Evolutionary conservation across 345 rosid genomes (phyloP), one percentile per base, ranked within the genome.

Genomic region (Cardamine chenopodiifolia): DNA sequence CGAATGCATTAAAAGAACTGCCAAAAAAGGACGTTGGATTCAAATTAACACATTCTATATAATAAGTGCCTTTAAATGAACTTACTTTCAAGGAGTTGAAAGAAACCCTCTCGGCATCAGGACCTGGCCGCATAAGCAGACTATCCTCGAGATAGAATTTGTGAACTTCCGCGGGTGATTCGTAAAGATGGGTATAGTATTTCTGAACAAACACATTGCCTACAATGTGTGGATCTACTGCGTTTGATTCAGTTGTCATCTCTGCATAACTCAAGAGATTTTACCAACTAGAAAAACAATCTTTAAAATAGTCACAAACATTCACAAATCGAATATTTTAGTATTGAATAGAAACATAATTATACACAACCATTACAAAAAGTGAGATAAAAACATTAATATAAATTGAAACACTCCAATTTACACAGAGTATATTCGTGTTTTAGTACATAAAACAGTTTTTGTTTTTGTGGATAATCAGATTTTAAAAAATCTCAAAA

Each of bases 131-230:
- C 78, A 84, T 80, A 15, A 90, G 59, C 26, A 70, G 75, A 62
- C 96, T 90, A 0, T 59, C 62, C 62, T 88, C 91, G 11, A 79
- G 86, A 75, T 92, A 92, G 78, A 90, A 90, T 52, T 42, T 84
- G 60, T 85, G 83, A 48, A 81, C 91, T 18, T 70, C 39, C 0
- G 58, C 68, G 0, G 94, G 88, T 1, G 80, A 72, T 17, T 72
- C 45, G 26, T 78, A 84, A 20, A 88, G 84, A 52, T 84, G 60
- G 65, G 54, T 58, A 64, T 90, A 92, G 54, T 88, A 92, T 52
- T 79, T 83, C 42, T 75, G 48, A 68, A 88, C 87, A 57, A 92
- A 92, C 55, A 81, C 84, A 68, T 86, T 83, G 61, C 92, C 96
- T 58, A 87, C 84, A 35, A 70, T 58, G 20, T 71, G 45, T 2